phyloP scores from a whole-genome alignment of 306 rosid species.

The Morella rubra region DNA sequence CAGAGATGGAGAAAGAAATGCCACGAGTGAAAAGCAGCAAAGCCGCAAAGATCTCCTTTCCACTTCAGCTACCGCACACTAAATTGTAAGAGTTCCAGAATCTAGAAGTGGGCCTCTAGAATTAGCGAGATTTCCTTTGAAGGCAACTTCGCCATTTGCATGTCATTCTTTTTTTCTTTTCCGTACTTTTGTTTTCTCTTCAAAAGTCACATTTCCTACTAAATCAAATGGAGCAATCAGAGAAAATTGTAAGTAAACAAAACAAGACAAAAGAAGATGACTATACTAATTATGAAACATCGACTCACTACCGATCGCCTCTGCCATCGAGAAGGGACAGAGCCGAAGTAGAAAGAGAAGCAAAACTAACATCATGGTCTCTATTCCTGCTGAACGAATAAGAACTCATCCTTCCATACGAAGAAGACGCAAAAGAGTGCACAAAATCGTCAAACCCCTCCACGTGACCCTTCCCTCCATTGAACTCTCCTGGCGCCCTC shows the following conservation, averaged over 20 bases:
- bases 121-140: too few species aligned
- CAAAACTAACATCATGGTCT: constrained; percentile 41
- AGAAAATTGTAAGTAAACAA: neutral
- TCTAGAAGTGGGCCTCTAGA: too few species aligned
- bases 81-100: too few species aligned
- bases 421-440: constrained; percentile 59
- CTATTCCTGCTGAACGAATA: constrained; percentile 38
- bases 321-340: constrained; percentile 41
- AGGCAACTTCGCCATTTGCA: too few species aligned
- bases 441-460: constrained; percentile 71
- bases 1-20: too few species aligned
- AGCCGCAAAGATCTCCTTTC: too few species aligned
- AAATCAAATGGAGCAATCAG: neutral
- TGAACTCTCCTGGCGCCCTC: constrained; percentile 30
- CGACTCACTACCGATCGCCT: constrained; percentile 35
- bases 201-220: neutral
- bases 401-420: constrained; percentile 49
- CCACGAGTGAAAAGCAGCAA: too few species aligned
- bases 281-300: neutral
- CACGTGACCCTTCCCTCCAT: constrained; percentile 18
- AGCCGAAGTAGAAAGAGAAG: constrained; percentile 47
- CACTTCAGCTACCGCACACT: too few species aligned
- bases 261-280: neutral
- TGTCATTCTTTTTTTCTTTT: too few species aligned
- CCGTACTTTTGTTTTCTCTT: neutral